Conservation (phyloP, 495 filamentous ascomycete genomes). For the Xylaria telfairii region DNA sequence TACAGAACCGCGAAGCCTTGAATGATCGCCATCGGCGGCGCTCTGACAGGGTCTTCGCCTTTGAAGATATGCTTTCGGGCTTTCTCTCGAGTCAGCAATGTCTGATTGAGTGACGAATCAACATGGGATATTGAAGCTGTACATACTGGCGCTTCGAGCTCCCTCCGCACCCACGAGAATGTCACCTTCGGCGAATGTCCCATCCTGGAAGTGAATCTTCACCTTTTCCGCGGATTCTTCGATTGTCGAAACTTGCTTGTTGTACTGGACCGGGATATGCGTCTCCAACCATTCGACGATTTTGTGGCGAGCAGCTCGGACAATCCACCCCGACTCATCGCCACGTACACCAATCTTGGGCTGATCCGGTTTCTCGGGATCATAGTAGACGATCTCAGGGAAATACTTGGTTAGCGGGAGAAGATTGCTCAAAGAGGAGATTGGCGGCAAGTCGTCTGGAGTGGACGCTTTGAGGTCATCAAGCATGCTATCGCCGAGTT, state of each 20-base stretch:
- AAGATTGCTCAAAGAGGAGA: constrained; percentile 44
- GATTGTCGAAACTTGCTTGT: constrained; percentile 32
- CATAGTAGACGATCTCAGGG: constrained; percentile 26
- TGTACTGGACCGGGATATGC: constrained; percentile 37
- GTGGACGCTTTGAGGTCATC: constrained; percentile 44
- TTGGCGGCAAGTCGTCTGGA: constrained; percentile 42
- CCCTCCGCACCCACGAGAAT: constrained; percentile 59
- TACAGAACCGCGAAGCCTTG: constrained; percentile 32
- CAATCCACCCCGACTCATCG: constrained; percentile 32
- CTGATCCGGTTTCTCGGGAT: neutral
- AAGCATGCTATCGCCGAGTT: constrained; percentile 29
- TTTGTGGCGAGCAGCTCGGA: constrained; percentile 38
- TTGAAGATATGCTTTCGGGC: constrained; percentile 45
- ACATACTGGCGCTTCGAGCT: constrained; percentile 44
- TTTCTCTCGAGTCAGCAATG: constrained; percentile 11
- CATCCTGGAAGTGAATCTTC: constrained; percentile 45
- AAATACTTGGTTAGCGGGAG: constrained; percentile 31
- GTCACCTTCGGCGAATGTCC: constrained; percentile 45
- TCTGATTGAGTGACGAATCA: neutral
- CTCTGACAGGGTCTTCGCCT: constrained; percentile 28
- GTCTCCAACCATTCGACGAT: constrained; percentile 36
- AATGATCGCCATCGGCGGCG: constrained; percentile 33
- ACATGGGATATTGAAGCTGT: neutral
- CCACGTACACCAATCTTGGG: constrained; percentile 35
- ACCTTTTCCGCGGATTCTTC: constrained; percentile 32